Evolutionary conservation across 305 asterid species (phyloP).

Genomic region (Salvia sclarea): DNA sequence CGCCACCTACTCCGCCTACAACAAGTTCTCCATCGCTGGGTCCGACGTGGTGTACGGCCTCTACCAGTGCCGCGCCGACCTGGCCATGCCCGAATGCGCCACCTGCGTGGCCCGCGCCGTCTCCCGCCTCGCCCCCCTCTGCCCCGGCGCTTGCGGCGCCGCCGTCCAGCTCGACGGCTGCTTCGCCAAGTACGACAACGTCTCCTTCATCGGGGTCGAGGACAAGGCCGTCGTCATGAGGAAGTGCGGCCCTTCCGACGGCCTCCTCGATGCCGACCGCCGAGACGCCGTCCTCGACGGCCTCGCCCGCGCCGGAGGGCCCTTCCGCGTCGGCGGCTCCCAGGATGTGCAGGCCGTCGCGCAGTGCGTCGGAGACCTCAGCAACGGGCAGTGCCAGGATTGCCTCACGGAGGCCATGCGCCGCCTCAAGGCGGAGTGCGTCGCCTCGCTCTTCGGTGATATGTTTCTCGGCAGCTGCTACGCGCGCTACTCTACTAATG

Average conservation of each 20-base stretch:
- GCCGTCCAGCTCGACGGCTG: conserved; percentile 83
- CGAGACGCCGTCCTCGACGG: conserved; percentile 68
- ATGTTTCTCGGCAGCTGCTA: conserved; percentile 87
- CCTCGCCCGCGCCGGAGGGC: conserved; percentile 63
- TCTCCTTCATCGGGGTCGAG: conserved; percentile 65
- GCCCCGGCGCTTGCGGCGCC: conserved; percentile 71
- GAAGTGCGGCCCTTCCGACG: conserved; percentile 87
- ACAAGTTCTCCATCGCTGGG: conserved; percentile 72
- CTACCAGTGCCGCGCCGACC: conserved; percentile 86
- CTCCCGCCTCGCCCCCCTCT: conserved; percentile 50
- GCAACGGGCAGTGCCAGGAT: conserved; percentile 79
- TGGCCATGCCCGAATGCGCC: conserved; percentile 89
- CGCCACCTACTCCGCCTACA: conserved; percentile 86
- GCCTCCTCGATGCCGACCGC: conserved; percentile 41
- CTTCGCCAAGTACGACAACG: conserved; percentile 75
- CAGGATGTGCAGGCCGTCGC: conserved; percentile 79
- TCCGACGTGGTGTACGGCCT: conserved; percentile 69
- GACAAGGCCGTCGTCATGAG: conserved; percentile 75
- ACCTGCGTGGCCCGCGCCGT: conserved; percentile 73
- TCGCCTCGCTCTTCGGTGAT: conserved; percentile 80
- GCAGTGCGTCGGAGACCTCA: conserved; percentile 88
- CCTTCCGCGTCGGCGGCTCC: conserved; percentile 66
- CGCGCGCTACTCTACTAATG: conserved; percentile 75
- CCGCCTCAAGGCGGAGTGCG: conserved; percentile 80
- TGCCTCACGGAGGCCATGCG: conserved; percentile 74